Percentiles rank a stretch among this genome's conserved stretches.
Conservation (phyloP, 176 grass and related monocot species). For the Triticum timopheevii region DNA sequence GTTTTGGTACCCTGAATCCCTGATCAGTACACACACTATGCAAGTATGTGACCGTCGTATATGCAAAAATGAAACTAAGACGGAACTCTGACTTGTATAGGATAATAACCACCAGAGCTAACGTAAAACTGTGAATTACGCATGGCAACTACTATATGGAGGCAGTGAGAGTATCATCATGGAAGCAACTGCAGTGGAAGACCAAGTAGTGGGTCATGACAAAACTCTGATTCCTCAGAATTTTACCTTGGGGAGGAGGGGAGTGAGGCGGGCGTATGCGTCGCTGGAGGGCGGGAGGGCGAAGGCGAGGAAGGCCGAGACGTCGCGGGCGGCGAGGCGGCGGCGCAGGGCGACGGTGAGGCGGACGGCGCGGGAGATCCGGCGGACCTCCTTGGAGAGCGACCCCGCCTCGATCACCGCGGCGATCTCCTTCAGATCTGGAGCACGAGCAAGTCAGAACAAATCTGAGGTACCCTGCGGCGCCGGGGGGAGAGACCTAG, state of each 20-base stretch:
- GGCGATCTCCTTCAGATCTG: slow-evolving; percentile 93
- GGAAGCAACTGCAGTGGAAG: neutral
- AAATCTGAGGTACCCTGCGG: neutral
- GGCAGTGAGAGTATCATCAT: neutral
- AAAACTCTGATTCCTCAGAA: neutral
- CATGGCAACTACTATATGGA: neutral
- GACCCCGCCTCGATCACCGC: slow-evolving; percentile 69
- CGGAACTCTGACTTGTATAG: neutral
- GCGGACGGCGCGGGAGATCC: slow-evolving; percentile 71
- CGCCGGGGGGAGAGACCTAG: neutral
- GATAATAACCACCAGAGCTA: neutral
- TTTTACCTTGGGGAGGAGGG: slow-evolving; percentile 59
- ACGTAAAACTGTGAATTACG: neutral
- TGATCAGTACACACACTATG: neutral
- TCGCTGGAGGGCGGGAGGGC: slow-evolving; percentile 51
- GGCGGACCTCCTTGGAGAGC: slow-evolving; percentile 69
- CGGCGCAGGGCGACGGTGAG: slow-evolving; percentile 71
- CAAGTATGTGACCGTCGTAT: neutral
- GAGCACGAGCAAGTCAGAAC: neutral
- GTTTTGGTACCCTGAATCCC: neutral
- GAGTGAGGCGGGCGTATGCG: slow-evolving; percentile 48
- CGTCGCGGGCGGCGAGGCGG: slow-evolving; percentile 46
- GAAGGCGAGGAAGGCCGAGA: slow-evolving; percentile 64
- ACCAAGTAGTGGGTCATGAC: neutral
- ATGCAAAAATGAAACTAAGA: neutral